Conservation (phyloP, 129 eudicot species). For the Ambrosia artemisiifolia region DNA sequence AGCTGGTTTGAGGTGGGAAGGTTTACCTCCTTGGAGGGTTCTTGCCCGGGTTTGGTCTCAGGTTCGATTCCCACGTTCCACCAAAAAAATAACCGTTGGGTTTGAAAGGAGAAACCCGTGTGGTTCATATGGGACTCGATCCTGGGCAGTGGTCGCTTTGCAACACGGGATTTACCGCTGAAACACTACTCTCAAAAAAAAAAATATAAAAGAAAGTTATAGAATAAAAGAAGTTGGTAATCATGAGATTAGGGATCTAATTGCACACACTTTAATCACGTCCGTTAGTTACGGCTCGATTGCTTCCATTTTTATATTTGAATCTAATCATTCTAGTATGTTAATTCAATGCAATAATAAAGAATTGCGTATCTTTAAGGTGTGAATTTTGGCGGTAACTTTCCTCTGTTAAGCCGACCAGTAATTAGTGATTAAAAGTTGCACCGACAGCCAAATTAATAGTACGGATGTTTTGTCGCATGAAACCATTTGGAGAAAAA, state of each 20-base stretch:
- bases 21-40: no score
- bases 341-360: not conserved
- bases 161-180: no score
- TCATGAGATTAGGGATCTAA: constrained; percentile 10
- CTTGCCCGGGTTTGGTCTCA: no score
- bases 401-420: constrained; percentile 13
- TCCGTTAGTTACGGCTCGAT: constrained; percentile 5
- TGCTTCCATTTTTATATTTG: not conserved
- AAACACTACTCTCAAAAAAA: no score
- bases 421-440: constrained; percentile 13
- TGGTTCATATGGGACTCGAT: no score
- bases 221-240: not conserved
- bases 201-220: not conserved
- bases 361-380: not conserved
- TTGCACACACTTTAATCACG: constrained; percentile 24
- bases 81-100: no score
- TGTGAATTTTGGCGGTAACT: constrained; percentile 13
- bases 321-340: constrained; percentile 7
- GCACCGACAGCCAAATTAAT: constrained; percentile 4
- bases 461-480: constrained; percentile 24
- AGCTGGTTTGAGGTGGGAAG: no score
- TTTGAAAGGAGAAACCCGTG: no score
- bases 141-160: no score
- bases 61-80: no score
- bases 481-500: not conserved